A percentile compares a stretch with the other conserved stretches of the same genome.
Conservation (phyloP, 2,329 filamentous ascomycete species). For the Ascocoryne sarcoides region DNA sequence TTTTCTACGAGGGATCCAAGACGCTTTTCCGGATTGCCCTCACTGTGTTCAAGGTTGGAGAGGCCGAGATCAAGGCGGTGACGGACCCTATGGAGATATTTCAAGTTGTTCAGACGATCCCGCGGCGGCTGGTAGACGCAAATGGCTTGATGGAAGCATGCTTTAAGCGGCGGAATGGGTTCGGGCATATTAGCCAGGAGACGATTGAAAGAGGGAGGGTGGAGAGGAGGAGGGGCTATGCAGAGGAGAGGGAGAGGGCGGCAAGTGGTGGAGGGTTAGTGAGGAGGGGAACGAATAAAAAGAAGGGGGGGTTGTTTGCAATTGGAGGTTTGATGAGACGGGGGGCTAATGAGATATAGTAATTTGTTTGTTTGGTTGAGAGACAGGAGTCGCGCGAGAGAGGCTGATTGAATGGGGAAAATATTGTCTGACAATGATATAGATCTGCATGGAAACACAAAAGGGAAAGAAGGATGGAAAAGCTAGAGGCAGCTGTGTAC, state of each 20-base stretch:
- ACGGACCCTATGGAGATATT: constrained; percentile 92
- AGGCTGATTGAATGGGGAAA: too few species aligned
- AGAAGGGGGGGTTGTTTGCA: too few species aligned
- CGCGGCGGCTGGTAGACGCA: constrained; percentile 70
- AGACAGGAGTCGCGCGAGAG: too few species aligned
- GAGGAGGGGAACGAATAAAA: too few species aligned
- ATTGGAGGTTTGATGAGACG: too few species aligned
- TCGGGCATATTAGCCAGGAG: constrained; percentile 73
- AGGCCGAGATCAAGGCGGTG: constrained; percentile 69
- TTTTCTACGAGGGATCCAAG: constrained; percentile 92
- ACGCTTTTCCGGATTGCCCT: constrained; percentile 88
- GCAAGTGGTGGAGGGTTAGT: background rate
- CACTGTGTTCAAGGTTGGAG: constrained; percentile 83
- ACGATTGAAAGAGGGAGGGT: constrained; percentile 68
- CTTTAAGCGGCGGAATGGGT: constrained; percentile 66
- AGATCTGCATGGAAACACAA: too few species aligned
- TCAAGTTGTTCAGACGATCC: constrained; percentile 82
- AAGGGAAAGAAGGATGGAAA: too few species aligned
- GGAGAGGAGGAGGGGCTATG: constrained; percentile 48
- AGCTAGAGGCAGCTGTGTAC: too few species aligned
- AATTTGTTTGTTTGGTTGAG: too few species aligned
- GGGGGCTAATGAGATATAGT: too few species aligned
- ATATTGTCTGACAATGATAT: too few species aligned
- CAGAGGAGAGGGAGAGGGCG: constrained; percentile 25
- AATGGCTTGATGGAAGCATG: constrained; percentile 76